Evolutionary conservation across 208 protist genomes (phyloP).

Genomic region (Leptomonas seymouri): DNA sequence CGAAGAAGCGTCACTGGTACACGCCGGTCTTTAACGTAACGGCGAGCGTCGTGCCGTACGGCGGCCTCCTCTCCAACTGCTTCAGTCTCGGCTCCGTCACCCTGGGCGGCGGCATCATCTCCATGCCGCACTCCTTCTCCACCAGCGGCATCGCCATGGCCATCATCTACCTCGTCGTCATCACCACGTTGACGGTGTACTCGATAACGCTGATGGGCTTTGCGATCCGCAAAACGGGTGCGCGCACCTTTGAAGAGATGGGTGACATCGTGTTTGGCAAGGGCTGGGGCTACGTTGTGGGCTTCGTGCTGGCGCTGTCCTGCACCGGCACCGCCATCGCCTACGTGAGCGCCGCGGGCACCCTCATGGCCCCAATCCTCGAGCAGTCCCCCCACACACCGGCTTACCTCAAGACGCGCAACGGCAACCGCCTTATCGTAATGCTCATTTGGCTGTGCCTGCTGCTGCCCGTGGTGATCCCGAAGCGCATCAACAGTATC

Average conservation of each 20-base stretch:
- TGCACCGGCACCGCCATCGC: conserved; percentile 64
- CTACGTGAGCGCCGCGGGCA: conserved; percentile 59
- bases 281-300: conserved; percentile 58
- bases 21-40: conserved; percentile 51
- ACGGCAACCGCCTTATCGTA: conserved; percentile 46
- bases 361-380: conserved; percentile 52
- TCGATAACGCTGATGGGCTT: conserved; percentile 51
- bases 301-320: conserved; percentile 48
- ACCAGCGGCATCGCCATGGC: conserved; percentile 59
- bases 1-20: conserved; percentile 66
- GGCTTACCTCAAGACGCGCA: conserved; percentile 34
- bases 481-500: conserved; percentile 67
- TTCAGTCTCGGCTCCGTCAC: conserved; percentile 71
- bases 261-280: conserved; percentile 47
- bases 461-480: conserved; percentile 69
- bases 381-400: conserved; percentile 21
- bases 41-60: conserved; percentile 51
- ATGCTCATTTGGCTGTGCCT: conserved; percentile 49
- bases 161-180: conserved; percentile 63
- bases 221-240: conserved; percentile 38
- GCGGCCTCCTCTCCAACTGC: conserved; percentile 52
- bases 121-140: conserved; percentile 58
- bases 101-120: conserved; percentile 74
- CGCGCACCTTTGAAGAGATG: conserved; percentile 64
- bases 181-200: conserved; percentile 58